phyloP scores from a whole-genome alignment of 1,139 yeast genomes.

The Yamadazyma jaroonii region DNA sequence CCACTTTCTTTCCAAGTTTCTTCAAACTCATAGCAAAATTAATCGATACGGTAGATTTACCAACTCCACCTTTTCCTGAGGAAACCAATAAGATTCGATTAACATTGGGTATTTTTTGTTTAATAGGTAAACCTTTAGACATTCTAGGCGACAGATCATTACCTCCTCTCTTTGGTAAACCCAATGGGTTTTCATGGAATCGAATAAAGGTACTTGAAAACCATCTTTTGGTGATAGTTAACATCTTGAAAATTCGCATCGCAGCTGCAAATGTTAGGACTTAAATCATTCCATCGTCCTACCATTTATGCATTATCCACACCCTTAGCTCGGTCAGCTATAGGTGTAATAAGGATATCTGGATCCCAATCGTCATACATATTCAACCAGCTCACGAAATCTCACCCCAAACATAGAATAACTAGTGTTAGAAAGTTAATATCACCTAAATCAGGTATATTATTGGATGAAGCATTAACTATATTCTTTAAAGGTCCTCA shows the following conservation, averaged over 20 bases:
- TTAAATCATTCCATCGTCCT: conserved; percentile 25
- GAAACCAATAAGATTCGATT: conserved; percentile 64
- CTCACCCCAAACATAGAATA: conserved; percentile 35
- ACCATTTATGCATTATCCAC: conserved; percentile 93
- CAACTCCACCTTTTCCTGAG: conserved; percentile 81
- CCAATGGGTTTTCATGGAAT: conserved; percentile 39
- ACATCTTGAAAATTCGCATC: too few relatives aligned
- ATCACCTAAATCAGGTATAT: conserved; percentile 29
- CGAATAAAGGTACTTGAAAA: background rate
- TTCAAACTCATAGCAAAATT: conserved; percentile 67
- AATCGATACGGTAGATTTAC: conserved; percentile 57
- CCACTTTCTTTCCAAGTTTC: conserved; percentile 55
- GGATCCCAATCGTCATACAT: conserved; percentile 61
- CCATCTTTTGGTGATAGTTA: background rate
- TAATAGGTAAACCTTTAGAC: conserved; percentile 53
- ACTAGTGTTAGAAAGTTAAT: conserved; percentile 59
- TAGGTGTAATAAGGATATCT: conserved; percentile 80
- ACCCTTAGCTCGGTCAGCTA: conserved; percentile 76
- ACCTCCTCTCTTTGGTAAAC: conserved; percentile 44
- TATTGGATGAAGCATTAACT: conserved; percentile 77
- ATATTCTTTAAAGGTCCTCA: conserved; percentile 68
- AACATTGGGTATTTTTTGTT: conserved; percentile 58
- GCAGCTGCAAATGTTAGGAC: too few relatives aligned
- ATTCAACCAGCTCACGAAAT: conserved; percentile 44
- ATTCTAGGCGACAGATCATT: conserved; percentile 28